phyloP scores from a whole-genome alignment of 2,329 filamentous ascomycete genomes.

The Fusarium denticulatum region DNA sequence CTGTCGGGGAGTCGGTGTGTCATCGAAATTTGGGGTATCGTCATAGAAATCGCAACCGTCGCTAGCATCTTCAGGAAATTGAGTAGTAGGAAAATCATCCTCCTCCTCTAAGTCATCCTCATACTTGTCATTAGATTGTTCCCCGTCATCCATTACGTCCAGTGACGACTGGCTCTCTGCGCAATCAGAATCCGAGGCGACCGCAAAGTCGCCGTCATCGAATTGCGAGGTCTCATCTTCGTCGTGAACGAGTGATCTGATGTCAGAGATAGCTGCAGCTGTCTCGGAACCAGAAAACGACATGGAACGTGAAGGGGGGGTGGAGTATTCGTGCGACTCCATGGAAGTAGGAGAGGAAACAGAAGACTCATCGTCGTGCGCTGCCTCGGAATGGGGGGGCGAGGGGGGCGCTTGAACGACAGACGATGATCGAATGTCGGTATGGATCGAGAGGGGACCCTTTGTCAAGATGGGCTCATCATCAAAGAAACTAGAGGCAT shows the following conservation, averaged over 20 bases:
- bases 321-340: constrained; percentile 47
- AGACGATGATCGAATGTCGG: constrained; percentile 34
- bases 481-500: constrained; percentile 55
- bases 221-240: constrained; percentile 59
- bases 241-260: constrained; percentile 46
- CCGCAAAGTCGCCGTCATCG: constrained; percentile 56
- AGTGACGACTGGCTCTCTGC: constrained; percentile 52
- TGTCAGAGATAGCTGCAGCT: constrained; percentile 49
- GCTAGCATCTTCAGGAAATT: constrained; percentile 53
- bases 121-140: constrained; percentile 45
- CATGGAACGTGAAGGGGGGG: constrained; percentile 58
- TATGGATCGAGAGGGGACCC: constrained; percentile 52
- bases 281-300: constrained; percentile 64
- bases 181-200: constrained; percentile 58
- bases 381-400: constrained; percentile 62
- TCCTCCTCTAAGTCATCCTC: constrained; percentile 49
- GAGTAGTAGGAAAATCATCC: constrained; percentile 50
- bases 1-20: constrained; percentile 57
- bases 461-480: constrained; percentile 56
- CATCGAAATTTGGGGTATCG: constrained; percentile 54
- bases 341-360: constrained; percentile 50
- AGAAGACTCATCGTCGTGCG: constrained; percentile 55
- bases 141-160: constrained; percentile 45
- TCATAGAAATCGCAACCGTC: constrained; percentile 47
- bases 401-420: constrained; percentile 44